A percentile compares a stretch with the other conserved stretches of the same genome.
Evolutionary conservation across 2,329 filamentous ascomycete species (phyloP).

Genomic region (Arachnopeziza araneosa): DNA sequence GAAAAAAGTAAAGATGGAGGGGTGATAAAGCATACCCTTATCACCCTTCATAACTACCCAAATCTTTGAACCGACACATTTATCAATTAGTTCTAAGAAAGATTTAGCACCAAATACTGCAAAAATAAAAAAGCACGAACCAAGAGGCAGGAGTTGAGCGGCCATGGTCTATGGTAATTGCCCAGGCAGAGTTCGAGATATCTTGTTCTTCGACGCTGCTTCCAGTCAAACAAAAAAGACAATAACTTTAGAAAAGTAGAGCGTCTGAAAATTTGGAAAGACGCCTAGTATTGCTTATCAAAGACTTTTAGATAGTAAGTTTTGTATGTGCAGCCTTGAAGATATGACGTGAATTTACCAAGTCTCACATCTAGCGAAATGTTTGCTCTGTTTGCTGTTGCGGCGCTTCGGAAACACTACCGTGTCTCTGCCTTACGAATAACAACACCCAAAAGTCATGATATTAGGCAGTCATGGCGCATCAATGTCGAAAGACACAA

Average conservation of each 20-base stretch:
- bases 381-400: slow-evolving; percentile 17
- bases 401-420: background rate
- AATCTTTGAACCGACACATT: slow-evolving; percentile 94
- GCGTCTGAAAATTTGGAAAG: background rate
- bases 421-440: slow-evolving; percentile 21
- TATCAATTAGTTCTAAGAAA: slow-evolving; percentile 85
- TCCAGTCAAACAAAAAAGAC: background rate
- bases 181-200: background rate
- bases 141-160: slow-evolving; percentile 29
- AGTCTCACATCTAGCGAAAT: background rate
- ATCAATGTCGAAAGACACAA: slow-evolving; percentile 23
- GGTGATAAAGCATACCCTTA: slow-evolving; percentile 61
- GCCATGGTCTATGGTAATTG: slow-evolving; percentile 19
- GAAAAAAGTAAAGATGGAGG: background rate
- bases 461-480: slow-evolving; percentile 31
- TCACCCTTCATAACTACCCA: slow-evolving; percentile 99
- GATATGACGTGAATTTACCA: too few relatives aligned
- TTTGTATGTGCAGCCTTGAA: too few relatives aligned
- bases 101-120: slow-evolving; percentile 4
- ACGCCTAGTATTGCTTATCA: background rate
- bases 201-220: background rate
- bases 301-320: too few relatives aligned
- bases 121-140: slow-evolving; percentile 11
- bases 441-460: slow-evolving; percentile 27
- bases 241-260: background rate